phyloP scores from a whole-genome alignment of 1,284 basidiomycete species.

The Ustilago lituana region DNA sequence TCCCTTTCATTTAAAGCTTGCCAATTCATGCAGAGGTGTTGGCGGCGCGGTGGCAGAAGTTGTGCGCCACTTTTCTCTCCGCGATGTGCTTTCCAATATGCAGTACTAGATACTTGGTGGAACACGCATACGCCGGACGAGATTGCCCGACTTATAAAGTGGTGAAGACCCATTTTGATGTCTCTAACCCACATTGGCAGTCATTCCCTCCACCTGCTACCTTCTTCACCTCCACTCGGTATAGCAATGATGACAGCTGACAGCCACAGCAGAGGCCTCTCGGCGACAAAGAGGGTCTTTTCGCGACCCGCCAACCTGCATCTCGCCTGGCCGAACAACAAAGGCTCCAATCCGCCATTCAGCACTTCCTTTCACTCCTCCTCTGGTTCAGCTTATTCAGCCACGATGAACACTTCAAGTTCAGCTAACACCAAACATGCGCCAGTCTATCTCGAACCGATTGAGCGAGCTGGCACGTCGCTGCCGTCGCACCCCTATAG shows the following conservation, averaged over 20 bases:
- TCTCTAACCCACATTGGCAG: too few species aligned
- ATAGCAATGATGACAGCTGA: constrained; percentile 2
- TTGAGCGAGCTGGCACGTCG: background rate
- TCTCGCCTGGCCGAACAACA: constrained; percentile 20
- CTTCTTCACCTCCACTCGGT: background rate
- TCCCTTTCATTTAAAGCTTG: background rate
- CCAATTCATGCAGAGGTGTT: too few species aligned
- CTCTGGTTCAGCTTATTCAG: background rate
- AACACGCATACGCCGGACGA: too few species aligned
- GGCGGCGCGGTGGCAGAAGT: too few species aligned
- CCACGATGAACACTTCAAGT: background rate
- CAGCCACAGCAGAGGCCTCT: background rate
- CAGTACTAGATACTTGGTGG: too few species aligned
- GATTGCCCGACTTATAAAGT: too few species aligned
- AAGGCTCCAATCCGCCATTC: background rate
- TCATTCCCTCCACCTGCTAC: too few species aligned
- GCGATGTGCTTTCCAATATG: too few species aligned
- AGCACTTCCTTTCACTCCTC: background rate
- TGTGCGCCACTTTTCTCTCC: too few species aligned
- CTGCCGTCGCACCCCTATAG: constrained; percentile 15
- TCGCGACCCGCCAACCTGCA: constrained; percentile 26
- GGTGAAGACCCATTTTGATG: too few species aligned
- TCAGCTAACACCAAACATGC: background rate
- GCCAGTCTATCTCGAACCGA: background rate
- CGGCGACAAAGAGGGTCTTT: constrained; percentile 14